phyloP scores from a whole-genome alignment of 192 early-diverging fungal species.

The Backusella australiensis region DNA sequence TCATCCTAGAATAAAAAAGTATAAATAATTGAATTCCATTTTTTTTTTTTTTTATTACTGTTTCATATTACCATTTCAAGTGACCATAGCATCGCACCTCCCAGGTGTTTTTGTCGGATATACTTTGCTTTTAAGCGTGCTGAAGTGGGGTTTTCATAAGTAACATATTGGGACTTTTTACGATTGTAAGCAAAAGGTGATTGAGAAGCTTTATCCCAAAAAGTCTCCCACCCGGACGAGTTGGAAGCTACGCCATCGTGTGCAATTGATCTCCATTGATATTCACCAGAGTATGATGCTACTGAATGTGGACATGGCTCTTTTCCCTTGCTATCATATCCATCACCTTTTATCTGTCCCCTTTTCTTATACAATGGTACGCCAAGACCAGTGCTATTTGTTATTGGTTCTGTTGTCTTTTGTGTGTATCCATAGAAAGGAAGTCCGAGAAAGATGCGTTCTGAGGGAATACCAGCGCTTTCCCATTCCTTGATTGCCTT shows the following conservation, averaged over 20 bases:
- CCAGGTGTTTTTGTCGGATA: slow-evolving; percentile 45
- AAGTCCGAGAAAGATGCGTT: slow-evolving; percentile 36
- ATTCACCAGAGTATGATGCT: slow-evolving; percentile 26
- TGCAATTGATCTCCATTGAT: slow-evolving; percentile 28
- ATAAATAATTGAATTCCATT: neutral
- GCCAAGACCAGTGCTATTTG: neutral
- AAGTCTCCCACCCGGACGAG: slow-evolving; percentile 45
- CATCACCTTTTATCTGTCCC: slow-evolving; percentile 31
- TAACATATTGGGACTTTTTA: slow-evolving; percentile 54
- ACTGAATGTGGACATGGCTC: slow-evolving; percentile 28
- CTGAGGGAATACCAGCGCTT: slow-evolving; percentile 34
- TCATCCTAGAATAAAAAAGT: neutral
- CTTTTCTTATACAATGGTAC: neutral
- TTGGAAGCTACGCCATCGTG: slow-evolving; percentile 5
- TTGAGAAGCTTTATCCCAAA: slow-evolving; percentile 69
- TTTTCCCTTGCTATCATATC: slow-evolving; percentile 20
- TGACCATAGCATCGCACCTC: slow-evolving; percentile 66
- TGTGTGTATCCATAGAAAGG: slow-evolving; percentile 41
- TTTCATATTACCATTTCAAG: slow-evolving; percentile 27
- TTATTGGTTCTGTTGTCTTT: neutral
- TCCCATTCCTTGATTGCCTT: slow-evolving; percentile 14
- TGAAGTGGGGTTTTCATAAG: slow-evolving; percentile 64
- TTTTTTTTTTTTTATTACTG: neutral
- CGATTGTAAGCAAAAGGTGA: slow-evolving; percentile 70
- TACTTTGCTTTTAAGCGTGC: slow-evolving; percentile 56